phyloP scores from a whole-genome alignment of 2,329 filamentous ascomycete genomes.

The Chaetomiaceae sp. region DNA sequence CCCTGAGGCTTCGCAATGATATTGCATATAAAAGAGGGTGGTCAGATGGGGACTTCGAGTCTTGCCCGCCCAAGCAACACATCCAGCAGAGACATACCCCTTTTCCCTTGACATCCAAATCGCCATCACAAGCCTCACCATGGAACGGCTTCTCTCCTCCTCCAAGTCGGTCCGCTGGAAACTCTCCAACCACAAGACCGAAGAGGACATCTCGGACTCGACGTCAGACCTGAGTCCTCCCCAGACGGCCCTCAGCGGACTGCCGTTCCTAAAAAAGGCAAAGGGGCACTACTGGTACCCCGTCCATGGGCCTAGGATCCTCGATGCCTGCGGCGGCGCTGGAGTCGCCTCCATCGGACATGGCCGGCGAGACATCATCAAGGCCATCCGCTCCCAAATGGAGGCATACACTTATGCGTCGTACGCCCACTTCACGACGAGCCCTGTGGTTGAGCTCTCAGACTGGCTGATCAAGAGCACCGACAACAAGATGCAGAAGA shows the following conservation, averaged over 20 bases:
- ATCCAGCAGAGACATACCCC: background rate
- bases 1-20: no score
- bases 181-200: slow-evolving; percentile 2
- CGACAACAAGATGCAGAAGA: slow-evolving; percentile 33
- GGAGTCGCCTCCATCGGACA: slow-evolving; percentile 70
- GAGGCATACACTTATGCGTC: slow-evolving; percentile 29
- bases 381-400: slow-evolving; percentile 54
- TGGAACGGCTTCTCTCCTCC: slow-evolving; percentile 17
- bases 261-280: slow-evolving; percentile 16
- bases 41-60: no score
- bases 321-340: slow-evolving; percentile 70
- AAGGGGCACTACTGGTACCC: slow-evolving; percentile 26
- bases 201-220: slow-evolving; percentile 14
- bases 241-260: background rate
- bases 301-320: slow-evolving; percentile 48
- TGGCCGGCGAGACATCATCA: slow-evolving; percentile 53
- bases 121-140: background rate
- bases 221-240: slow-evolving; percentile 1
- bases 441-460: slow-evolving; percentile 45
- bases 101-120: background rate
- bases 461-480: slow-evolving; percentile 37
- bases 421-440: slow-evolving; percentile 48
- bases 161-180: background rate
- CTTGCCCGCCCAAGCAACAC: no score
- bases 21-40: no score